Base-by-base conservation (phyloP, 805 yeast genomes). In the Debaryomyces prosopidis region DNA sequence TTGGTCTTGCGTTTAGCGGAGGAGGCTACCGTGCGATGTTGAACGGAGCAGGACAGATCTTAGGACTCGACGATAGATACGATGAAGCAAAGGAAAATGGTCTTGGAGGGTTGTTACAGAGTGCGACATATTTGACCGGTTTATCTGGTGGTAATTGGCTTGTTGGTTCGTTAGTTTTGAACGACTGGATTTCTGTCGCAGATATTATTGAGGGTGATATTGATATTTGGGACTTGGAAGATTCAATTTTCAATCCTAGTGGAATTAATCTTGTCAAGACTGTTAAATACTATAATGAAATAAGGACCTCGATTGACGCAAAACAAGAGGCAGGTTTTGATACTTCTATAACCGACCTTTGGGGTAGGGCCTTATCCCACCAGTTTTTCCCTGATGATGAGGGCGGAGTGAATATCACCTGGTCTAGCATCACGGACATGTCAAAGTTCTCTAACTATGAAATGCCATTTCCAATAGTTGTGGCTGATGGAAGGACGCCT, bases 181-280 rank as follows among this genome's bases (percentile, higher is more conserved):
- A 71, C 45, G 57, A 70, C 49, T 72, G 66, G 63, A 54, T 62
- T 5, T 56, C 69, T 1, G 68, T 69, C 9, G 63, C 45, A 5
- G 65, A 66, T 32, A 59, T 70, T 16, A 9, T 67, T 14, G 44
- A 51, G 14, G 59, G 57, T 5, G 45, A 55, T 8, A 44, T 50
- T 11, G 58, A 59, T 18, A 75, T 87, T 44, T 89, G 96, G 96
- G 80, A 88, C 53, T 71, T 89, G 43, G 73, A 73, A 10, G 69
- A 82, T 52, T 73, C 84, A 4, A 81, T 89, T 35, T 62, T 82
- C 53, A 71, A 76, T 48, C 84, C 87, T 11, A 83, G 80, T 50
- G 92, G 94, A 1, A 53, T 74, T 52, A 79, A 85, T 53, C 54
- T 84, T 40, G 63, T 84, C 48, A 60, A 69, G 32, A 77, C 83